A percentile compares a stretch with the other conserved stretches of the same genome.
These are phyloP conservation scores for Umbilicaria muhlenbergii DNA, from an alignment of 495 filamentous ascomycete species.

Conservation along the genomic window DNA sequence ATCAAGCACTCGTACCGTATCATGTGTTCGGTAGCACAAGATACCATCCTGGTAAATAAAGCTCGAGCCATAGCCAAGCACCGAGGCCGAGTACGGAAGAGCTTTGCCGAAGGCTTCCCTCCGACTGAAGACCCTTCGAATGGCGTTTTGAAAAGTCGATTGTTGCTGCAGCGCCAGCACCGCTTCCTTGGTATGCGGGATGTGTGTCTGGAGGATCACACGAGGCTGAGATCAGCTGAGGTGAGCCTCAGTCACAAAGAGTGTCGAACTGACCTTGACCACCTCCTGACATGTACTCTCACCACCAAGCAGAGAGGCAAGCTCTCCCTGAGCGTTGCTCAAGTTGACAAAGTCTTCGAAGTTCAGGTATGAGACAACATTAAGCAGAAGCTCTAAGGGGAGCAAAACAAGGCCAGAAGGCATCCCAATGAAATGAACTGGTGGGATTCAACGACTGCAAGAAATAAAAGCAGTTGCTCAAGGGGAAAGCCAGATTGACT, in stretches of 20 bases:
- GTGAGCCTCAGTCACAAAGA: constrained; percentile 10
- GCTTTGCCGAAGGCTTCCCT: constrained; percentile 45
- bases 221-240: not conserved
- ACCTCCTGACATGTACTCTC: constrained; percentile 44
- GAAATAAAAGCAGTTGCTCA: no score
- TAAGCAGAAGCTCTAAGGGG: constrained; percentile 19
- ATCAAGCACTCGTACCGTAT: constrained; percentile 47
- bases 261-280: constrained; percentile 34
- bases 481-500: no score
- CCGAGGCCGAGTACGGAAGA: constrained; percentile 41
- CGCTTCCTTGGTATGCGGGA: constrained; percentile 42
- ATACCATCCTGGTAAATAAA: constrained; percentile 50
- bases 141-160: constrained; percentile 35
- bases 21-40: constrained; percentile 41
- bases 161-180: constrained; percentile 27
- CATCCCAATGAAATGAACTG: no score
- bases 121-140: constrained; percentile 44
- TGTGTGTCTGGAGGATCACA: constrained; percentile 27
- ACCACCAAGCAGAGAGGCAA: constrained; percentile 38
- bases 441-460: no score
- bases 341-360: constrained; percentile 35
- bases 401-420: not conserved
- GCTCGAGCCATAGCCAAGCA: constrained; percentile 41
- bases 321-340: constrained; percentile 32
- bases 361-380: constrained; percentile 20